Evolutionary conservation across 805 yeast genomes (phyloP).

Genomic region (Sporopachydermia lactativora): DNA sequence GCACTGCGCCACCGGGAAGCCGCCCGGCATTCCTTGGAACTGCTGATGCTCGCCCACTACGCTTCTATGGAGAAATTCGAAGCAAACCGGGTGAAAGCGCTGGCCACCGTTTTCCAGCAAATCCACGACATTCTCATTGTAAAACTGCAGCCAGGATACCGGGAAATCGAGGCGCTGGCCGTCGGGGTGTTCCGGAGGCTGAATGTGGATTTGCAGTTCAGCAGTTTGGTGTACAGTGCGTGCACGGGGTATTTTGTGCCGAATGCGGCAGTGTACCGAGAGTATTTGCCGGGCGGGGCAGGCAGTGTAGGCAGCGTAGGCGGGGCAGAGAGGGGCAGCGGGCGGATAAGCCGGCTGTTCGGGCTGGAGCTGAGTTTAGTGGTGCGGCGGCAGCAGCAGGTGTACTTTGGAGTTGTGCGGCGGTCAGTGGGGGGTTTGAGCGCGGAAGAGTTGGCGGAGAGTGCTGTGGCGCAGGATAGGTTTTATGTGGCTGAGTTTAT

Average conservation of each 20-base stretch:
- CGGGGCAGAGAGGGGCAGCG: background rate
- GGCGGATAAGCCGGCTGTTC: conserved; percentile 34
- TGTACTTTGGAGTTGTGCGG: conserved; percentile 10
- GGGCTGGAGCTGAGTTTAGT: conserved; percentile 39
- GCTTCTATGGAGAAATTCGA: conserved; percentile 3
- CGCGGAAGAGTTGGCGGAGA: conserved; percentile 37
- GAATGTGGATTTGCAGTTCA: conserved; percentile 39
- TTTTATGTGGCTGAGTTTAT: conserved; percentile 29
- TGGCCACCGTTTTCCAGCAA: conserved; percentile 2
- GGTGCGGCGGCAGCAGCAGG: background rate
- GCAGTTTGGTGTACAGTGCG: conserved; percentile 36
- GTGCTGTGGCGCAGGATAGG: conserved; percentile 24
- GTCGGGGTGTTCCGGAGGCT: conserved; percentile 32
- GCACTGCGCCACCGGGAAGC: background rate
- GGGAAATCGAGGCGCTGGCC: background rate
- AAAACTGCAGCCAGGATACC: background rate
- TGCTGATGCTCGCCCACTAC: background rate
- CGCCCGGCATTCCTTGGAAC: background rate
- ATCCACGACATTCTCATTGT: conserved; percentile 2
- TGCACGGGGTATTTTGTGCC: conserved; percentile 51
- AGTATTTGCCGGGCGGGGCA: conserved; percentile 41
- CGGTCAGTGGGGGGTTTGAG: conserved; percentile 42
- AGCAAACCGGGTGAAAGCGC: background rate
- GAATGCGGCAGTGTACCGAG: conserved; percentile 43
- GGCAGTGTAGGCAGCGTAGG: conserved; percentile 15